Evolutionary conservation across 192 early-diverging fungal genomes (phyloP).

Genomic region (Martensiomyces pterosporus): DNA sequence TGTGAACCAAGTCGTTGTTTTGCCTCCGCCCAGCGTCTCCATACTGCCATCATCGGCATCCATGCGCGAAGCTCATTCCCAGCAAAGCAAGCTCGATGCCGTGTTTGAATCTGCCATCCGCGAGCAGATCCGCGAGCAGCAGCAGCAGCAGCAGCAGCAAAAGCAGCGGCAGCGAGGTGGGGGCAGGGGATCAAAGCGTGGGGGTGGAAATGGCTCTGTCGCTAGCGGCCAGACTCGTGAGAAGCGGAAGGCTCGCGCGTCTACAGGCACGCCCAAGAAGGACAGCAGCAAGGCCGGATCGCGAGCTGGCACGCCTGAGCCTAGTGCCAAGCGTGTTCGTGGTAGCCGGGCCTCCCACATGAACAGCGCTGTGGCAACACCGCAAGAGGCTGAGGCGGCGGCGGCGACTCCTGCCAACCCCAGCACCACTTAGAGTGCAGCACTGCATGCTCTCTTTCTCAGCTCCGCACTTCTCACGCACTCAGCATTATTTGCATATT

Average conservation of each 20-base stretch:
- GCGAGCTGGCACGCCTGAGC: conserved; percentile 33
- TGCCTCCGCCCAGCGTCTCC: conserved; percentile 26
- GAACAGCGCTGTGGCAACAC: conserved; percentile 11
- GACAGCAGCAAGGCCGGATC: conserved; percentile 24
- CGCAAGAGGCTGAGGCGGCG: conserved; percentile 19
- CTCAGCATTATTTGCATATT: no score
- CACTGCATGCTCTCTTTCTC: no score
- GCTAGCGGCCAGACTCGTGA: conserved; percentile 20
- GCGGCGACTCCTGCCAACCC: no score
- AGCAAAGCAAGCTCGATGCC: conserved; percentile 1
- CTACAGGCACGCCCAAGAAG: conserved; percentile 11
- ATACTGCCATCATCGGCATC: not conserved
- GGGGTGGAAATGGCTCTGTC: conserved; percentile 14
- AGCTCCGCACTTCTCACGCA: no score
- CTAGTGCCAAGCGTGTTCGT: conserved; percentile 19
- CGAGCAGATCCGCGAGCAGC: conserved; percentile 20
- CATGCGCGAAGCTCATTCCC: not conserved
- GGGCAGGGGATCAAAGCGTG: conserved; percentile 13
- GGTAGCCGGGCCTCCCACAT: conserved; percentile 8
- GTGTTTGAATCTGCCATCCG: conserved; percentile 26
- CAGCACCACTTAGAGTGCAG: no score
- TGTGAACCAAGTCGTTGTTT: conserved; percentile 21
- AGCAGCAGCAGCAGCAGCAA: conserved; percentile 12
- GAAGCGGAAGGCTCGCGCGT: conserved; percentile 38
- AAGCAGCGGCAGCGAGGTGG: conserved; percentile 21